These are phyloP conservation scores for Trichoderma sp. DNA, from an alignment of 2,329 filamentous ascomycete genomes.

Conservation along the genomic window DNA sequence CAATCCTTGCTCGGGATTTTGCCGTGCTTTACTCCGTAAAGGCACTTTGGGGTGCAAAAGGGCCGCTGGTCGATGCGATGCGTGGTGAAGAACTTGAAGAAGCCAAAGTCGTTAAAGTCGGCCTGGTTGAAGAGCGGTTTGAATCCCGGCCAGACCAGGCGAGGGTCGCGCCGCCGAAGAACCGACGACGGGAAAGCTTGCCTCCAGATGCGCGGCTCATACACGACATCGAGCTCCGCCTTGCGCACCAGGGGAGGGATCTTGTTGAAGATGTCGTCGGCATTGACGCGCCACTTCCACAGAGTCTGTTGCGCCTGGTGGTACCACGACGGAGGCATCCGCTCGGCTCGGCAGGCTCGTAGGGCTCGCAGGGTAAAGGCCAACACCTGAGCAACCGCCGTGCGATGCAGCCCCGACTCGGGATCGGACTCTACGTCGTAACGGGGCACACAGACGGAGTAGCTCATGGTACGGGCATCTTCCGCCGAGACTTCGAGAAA, in stretches of 20 bases:
- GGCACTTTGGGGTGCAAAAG: slow-evolving; percentile 39
- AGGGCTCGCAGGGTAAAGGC: slow-evolving; percentile 45
- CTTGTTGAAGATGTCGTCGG: background rate
- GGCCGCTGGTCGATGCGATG: slow-evolving; percentile 30
- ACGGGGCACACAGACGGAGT: background rate
- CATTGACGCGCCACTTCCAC: background rate
- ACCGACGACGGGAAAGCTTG: background rate
- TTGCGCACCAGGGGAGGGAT: background rate
- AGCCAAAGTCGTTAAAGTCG: background rate
- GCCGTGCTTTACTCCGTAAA: slow-evolving; percentile 34
- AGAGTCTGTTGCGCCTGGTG: slow-evolving; percentile 33
- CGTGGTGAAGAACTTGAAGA: background rate
- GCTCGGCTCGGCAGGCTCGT: slow-evolving; percentile 29
- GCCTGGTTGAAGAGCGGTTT: background rate
- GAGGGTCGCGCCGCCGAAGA: background rate
- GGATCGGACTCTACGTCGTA: background rate
- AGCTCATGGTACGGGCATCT: slow-evolving; percentile 34
- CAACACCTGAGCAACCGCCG: slow-evolving; percentile 45
- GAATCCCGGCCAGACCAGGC: background rate
- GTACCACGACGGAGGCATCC: slow-evolving; percentile 40
- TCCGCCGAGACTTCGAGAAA: slow-evolving; percentile 43
- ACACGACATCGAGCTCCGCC: background rate
- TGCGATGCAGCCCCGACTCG: slow-evolving; percentile 41
- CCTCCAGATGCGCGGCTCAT: background rate
- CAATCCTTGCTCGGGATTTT: slow-evolving; percentile 32